Evolutionary conservation across 192 early-diverging fungal genomes (phyloP).

Genomic region (Coemansia sp.): DNA sequence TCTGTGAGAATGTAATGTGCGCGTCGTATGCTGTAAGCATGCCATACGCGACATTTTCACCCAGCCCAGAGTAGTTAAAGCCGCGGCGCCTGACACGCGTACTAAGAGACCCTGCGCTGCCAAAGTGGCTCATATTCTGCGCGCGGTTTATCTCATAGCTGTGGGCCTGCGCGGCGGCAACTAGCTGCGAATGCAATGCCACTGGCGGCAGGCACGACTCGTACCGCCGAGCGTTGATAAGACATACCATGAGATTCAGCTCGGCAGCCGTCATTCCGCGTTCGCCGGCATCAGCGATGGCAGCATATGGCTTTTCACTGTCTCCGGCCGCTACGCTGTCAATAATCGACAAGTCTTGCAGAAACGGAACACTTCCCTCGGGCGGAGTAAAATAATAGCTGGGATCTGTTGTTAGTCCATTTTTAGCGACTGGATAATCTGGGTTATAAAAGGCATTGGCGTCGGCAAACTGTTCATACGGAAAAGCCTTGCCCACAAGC

Average conservation of each 20-base stretch:
- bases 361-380: slow-evolving; percentile 31
- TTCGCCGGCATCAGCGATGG: slow-evolving; percentile 20
- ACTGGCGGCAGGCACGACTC: slow-evolving; percentile 38
- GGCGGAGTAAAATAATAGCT: slow-evolving; percentile 36
- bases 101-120: slow-evolving; percentile 8
- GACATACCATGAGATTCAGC: slow-evolving; percentile 38
- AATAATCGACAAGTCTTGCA: slow-evolving; percentile 14
- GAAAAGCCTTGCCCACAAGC: slow-evolving; percentile 19
- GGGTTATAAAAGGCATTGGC: slow-evolving; percentile 1
- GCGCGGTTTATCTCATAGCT: slow-evolving; percentile 51
- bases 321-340: slow-evolving; percentile 19
- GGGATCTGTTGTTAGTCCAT: slow-evolving; percentile 17
- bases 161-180: slow-evolving; percentile 43
- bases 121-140: slow-evolving; percentile 41
- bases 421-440: slow-evolving; percentile 8
- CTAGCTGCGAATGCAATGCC: slow-evolving; percentile 32
- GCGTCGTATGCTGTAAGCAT: slow-evolving; percentile 19
- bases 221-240: slow-evolving; percentile 47
- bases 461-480: slow-evolving; percentile 13
- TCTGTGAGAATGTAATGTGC: slow-evolving; percentile 24
- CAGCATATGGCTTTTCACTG: slow-evolving; percentile 26
- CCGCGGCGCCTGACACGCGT: slow-evolving; percentile 36
- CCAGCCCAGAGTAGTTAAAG: slow-evolving; percentile 20
- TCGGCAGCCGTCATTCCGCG: slow-evolving; percentile 40
- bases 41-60: slow-evolving; percentile 32